phyloP scores from a whole-genome alignment of 352 stramenopile genomes.

The Halophytophthora batemanensis region DNA sequence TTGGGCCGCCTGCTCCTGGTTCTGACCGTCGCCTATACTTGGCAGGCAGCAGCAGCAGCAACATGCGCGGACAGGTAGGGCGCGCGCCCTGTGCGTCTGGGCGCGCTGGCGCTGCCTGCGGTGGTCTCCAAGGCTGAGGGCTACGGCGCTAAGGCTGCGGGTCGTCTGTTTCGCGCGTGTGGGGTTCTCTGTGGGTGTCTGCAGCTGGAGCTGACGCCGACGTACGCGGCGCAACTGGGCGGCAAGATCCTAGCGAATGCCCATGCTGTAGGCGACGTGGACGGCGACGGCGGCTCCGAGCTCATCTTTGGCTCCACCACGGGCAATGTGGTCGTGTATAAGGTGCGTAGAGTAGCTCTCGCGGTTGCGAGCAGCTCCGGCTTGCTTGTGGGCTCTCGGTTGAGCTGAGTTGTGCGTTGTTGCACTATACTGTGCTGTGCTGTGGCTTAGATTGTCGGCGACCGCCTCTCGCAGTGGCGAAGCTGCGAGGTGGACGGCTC shows the following conservation, averaged over 20 bases:
- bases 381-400: neutral
- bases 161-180: no score
- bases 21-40: no score
- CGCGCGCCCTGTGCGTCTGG: neutral
- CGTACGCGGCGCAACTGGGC: conserved; percentile 54
- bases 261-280: conserved; percentile 56
- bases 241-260: conserved; percentile 73
- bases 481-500: conserved; percentile 62
- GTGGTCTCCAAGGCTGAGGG: neutral
- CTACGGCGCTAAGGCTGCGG: no score
- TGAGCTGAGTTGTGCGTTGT: no score
- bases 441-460: conserved; percentile 34
- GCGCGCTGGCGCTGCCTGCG: neutral
- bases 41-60: neutral
- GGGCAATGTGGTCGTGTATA: conserved; percentile 66
- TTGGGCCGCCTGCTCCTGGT: no score
- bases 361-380: neutral
- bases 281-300: conserved; percentile 60
- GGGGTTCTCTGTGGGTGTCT: neutral
- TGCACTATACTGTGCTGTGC: neutral
- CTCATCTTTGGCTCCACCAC: conserved; percentile 64
- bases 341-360: no score
- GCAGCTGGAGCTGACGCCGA: conserved; percentile 69
- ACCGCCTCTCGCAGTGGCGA: conserved; percentile 53
- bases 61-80: conserved; percentile 29